Percentiles rank a stretch among this genome's conserved stretches.
Conservation (phyloP, 192 early-diverging fungal genomes). For the Podochytrium sp. region DNA sequence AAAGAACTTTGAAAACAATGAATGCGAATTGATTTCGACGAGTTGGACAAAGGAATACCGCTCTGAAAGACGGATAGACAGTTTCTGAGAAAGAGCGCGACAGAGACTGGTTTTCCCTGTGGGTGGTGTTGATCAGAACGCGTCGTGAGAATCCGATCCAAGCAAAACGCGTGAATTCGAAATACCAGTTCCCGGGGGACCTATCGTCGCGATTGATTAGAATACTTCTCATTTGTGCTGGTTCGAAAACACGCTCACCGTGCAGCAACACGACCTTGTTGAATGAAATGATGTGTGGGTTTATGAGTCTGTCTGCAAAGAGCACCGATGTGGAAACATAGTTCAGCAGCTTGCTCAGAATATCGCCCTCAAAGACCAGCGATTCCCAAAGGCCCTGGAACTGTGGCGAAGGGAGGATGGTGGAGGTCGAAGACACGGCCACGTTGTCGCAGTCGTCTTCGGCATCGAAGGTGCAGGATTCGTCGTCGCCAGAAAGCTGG, state of each 20-base stretch:
- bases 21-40: slow-evolving; percentile 75
- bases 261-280: slow-evolving; percentile 69
- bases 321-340: slow-evolving; percentile 65
- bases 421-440: slow-evolving; percentile 8
- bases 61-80: slow-evolving; percentile 60
- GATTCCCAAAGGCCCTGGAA: slow-evolving; percentile 36
- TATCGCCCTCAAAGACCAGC: slow-evolving; percentile 59
- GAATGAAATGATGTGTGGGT: slow-evolving; percentile 59
- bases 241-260: slow-evolving; percentile 26
- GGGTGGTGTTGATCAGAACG: background rate
- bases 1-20: slow-evolving; percentile 78
- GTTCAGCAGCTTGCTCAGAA: slow-evolving; percentile 58
- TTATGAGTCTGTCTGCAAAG: slow-evolving; percentile 62
- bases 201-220: background rate
- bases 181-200: slow-evolving; percentile 58
- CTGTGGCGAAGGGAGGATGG: slow-evolving; percentile 7
- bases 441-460: slow-evolving; percentile 26
- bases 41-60: slow-evolving; percentile 60
- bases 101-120: slow-evolving; percentile 74
- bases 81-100: slow-evolving; percentile 63
- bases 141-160: background rate
- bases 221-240: background rate
- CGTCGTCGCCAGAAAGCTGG: background rate
- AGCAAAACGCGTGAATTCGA: no score
- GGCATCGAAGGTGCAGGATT: background rate